Evolutionary conservation across 352 stramenopile genomes (phyloP).

Genomic region (Phytopythium oedochilum): DNA sequence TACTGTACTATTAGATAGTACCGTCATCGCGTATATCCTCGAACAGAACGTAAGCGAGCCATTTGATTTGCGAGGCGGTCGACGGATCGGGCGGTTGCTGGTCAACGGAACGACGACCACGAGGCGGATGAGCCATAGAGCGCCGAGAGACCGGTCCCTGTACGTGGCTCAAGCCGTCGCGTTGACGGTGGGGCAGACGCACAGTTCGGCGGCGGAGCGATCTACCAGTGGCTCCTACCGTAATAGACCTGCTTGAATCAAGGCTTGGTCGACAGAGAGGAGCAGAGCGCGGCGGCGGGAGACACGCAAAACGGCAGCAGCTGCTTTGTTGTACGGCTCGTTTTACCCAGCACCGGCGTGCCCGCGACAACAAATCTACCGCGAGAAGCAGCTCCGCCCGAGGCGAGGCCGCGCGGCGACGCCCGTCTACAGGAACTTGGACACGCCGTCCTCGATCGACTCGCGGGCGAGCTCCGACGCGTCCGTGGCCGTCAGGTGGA

Average conservation of each 20-base stretch:
- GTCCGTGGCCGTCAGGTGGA: constrained; percentile 94
- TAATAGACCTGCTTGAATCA: too few species aligned
- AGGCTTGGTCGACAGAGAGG: too few species aligned
- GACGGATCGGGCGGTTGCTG: too few species aligned
- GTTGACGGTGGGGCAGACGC: background rate
- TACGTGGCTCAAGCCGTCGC: too few species aligned
- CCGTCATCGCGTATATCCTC: too few species aligned
- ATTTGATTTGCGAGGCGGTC: too few species aligned
- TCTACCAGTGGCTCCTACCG: too few species aligned
- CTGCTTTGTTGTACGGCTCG: constrained; percentile 1
- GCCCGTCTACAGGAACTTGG: constrained; percentile 85
- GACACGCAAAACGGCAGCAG: constrained; percentile 3
- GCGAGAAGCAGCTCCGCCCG: background rate
- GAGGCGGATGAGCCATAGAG: too few species aligned
- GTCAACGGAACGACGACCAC: too few species aligned
- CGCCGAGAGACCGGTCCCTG: too few species aligned
- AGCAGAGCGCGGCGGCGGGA: background rate
- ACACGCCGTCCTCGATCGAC: constrained; percentile 71
- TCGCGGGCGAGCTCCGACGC: constrained; percentile 83
- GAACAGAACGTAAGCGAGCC: too few species aligned
- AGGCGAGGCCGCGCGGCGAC: background rate
- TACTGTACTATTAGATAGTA: too few species aligned
- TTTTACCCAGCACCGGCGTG: background rate
- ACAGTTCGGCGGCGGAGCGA: background rate
- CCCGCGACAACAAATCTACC: constrained; percentile 2